Conservation (phyloP, 208 protist species). For the Wallacemonas collosoma region DNA sequence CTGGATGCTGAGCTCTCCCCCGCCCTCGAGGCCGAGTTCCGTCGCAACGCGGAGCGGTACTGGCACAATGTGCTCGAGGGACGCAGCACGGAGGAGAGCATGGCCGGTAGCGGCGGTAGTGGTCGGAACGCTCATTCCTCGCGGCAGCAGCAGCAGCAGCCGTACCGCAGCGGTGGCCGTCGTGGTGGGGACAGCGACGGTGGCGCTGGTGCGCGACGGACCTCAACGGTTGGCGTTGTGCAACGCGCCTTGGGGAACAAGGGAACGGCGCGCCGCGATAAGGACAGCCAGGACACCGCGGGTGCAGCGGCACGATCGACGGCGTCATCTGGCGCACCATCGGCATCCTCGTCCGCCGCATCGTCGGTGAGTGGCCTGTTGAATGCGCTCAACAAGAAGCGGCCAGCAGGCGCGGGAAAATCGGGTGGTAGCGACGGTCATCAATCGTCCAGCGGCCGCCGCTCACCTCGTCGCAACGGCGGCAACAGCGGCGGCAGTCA, state of each 20-base stretch:
- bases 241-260: constrained; percentile 6
- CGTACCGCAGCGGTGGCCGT: constrained; percentile 17
- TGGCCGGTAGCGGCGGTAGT: constrained; percentile 13
- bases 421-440: background rate
- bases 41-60: constrained; percentile 86
- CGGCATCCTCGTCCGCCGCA: background rate
- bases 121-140: background rate
- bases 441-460: background rate
- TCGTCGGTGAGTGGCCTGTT: constrained; percentile 11
- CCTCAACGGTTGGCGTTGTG: constrained; percentile 9
- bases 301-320: background rate
- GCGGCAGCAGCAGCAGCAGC: constrained; percentile 18
- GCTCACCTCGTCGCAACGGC: constrained; percentile 1
- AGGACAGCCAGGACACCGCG: background rate
- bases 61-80: constrained; percentile 84
- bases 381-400: constrained; percentile 19
- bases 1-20: constrained; percentile 63
- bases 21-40: constrained; percentile 81
- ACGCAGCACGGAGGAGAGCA: constrained; percentile 47
- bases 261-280: background rate
- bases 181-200: constrained; percentile 7
- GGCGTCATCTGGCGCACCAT: background rate
- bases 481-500: background rate
- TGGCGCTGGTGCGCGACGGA: background rate
- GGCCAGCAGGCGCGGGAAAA: background rate